phyloP scores from a whole-genome alignment of 129 eudicot species.

The Pulicaria dysenterica region DNA sequence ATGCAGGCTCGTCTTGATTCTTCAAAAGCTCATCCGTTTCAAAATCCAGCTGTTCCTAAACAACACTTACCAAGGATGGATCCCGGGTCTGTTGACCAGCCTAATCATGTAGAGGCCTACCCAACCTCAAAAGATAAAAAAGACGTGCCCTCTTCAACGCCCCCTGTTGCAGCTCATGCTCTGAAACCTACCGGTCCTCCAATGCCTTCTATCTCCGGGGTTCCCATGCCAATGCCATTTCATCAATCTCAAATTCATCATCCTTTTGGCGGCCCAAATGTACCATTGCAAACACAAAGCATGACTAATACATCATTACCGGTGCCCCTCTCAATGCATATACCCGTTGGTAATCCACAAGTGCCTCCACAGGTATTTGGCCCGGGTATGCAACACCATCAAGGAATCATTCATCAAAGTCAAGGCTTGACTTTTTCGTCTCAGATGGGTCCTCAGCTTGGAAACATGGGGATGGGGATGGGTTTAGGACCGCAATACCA shows the following conservation, averaged over 20 bases:
- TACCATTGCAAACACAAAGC: conserved; percentile 71
- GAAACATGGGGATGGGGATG: conserved; percentile 71
- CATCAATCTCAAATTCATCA: conserved; percentile 63
- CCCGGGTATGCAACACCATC: conserved; percentile 72
- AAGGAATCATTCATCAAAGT: conserved; percentile 77
- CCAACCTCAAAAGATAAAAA: conserved; percentile 47
- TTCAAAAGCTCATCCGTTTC: conserved; percentile 46
- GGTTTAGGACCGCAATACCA: conserved; percentile 57
- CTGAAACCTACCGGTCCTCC: conserved; percentile 69
- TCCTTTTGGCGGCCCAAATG: conserved; percentile 72
- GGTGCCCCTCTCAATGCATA: conserved; percentile 60
- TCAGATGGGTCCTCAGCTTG: conserved; percentile 69
- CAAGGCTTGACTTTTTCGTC: conserved; percentile 59
- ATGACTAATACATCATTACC: conserved; percentile 60
- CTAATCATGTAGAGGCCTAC: conserved; percentile 46
- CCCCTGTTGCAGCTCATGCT: conserved; percentile 43
- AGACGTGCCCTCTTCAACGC: conserved; percentile 45
- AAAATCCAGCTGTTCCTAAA: conserved; percentile 55
- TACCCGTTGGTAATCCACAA: conserved; percentile 58
- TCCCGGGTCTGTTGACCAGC: conserved; percentile 37
- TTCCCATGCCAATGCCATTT: conserved; percentile 59
- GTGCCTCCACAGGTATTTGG: conserved; percentile 58
- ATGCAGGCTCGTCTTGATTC: conserved; percentile 68
- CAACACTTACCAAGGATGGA: conserved; percentile 61
- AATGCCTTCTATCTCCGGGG: conserved; percentile 38